phyloP scores from a whole-genome alignment of 257 asterid species.

The Ajuga chamaepitys region DNA sequence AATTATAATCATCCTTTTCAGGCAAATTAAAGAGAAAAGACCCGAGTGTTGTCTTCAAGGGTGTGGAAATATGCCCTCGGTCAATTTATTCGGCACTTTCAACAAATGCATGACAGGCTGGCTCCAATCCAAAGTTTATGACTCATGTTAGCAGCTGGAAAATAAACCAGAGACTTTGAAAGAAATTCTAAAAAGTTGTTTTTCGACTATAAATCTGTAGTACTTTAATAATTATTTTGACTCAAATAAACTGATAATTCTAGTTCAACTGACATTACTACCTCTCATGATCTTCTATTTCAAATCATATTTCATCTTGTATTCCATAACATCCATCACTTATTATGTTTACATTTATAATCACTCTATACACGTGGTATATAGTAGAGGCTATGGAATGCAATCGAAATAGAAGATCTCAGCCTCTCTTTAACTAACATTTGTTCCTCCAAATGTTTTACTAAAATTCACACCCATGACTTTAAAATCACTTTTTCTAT shows the following conservation, averaged over 20 bases:
- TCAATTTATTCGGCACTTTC: conserved; percentile 12
- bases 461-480: neutral
- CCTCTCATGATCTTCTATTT: too few relatives aligned
- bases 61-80: neutral
- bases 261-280: neutral
- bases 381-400: too few relatives aligned
- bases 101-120: conserved; percentile 14
- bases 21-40: conserved; percentile 9
- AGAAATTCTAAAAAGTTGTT: neutral
- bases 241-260: neutral
- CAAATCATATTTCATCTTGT: too few relatives aligned
- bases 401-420: too few relatives aligned
- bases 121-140: neutral
- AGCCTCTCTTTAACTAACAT: too few relatives aligned
- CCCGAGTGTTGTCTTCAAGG: neutral
- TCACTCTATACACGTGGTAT: too few relatives aligned
- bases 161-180: neutral
- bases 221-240: neutral
- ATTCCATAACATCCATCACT: too few relatives aligned
- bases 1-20: conserved; percentile 3
- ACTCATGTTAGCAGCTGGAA: neutral
- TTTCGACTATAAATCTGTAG: neutral
- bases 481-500: neutral
- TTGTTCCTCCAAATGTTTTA: neutral
- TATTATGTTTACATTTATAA: too few relatives aligned